Conservation (phyloP, 306 rosid species). For the Cicer arietinum region DNA sequence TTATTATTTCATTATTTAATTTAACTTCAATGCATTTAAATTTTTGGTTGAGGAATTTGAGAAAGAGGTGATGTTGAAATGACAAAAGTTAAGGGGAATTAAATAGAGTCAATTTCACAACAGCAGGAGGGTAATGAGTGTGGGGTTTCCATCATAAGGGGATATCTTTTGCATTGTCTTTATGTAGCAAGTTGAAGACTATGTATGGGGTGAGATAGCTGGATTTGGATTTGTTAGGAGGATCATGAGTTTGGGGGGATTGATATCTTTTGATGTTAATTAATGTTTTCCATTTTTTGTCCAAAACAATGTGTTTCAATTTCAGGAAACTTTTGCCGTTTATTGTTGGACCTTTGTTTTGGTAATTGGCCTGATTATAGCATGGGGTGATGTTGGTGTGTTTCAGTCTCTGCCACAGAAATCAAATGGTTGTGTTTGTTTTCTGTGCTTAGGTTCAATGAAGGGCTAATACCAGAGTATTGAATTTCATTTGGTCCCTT, state of each 20-base stretch:
- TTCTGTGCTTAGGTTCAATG: not conserved
- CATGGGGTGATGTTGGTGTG: slow-evolving; percentile 8
- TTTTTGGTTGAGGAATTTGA: not conserved
- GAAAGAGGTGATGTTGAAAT: slow-evolving; percentile 40
- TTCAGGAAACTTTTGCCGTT: slow-evolving; percentile 36
- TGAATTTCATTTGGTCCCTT: slow-evolving; percentile 35
- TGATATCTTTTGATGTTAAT: slow-evolving; percentile 37
- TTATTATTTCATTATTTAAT: not conserved
- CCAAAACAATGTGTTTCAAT: slow-evolving; percentile 23
- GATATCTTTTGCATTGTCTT: slow-evolving; percentile 49
- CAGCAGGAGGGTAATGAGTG: slow-evolving; percentile 48
- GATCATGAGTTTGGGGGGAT: not conserved
- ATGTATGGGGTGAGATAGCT: slow-evolving; percentile 52
- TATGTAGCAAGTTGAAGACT: slow-evolving; percentile 50
- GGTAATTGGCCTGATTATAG: slow-evolving; percentile 23
- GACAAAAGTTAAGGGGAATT: slow-evolving; percentile 47
- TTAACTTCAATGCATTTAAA: not conserved
- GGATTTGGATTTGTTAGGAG: slow-evolving; percentile 57
- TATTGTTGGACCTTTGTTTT: slow-evolving; percentile 6
- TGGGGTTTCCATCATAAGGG: slow-evolving; percentile 46
- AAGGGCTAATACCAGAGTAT: not conserved
- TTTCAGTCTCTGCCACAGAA: slow-evolving; percentile 23
- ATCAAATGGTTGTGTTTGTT: slow-evolving; percentile 24
- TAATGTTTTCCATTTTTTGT: slow-evolving; percentile 45
- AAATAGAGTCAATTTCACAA: slow-evolving; percentile 54